Evolutionary conservation across 176 grass and related monocot genomes (phyloP).

Genomic region (Themeda triandra): DNA sequence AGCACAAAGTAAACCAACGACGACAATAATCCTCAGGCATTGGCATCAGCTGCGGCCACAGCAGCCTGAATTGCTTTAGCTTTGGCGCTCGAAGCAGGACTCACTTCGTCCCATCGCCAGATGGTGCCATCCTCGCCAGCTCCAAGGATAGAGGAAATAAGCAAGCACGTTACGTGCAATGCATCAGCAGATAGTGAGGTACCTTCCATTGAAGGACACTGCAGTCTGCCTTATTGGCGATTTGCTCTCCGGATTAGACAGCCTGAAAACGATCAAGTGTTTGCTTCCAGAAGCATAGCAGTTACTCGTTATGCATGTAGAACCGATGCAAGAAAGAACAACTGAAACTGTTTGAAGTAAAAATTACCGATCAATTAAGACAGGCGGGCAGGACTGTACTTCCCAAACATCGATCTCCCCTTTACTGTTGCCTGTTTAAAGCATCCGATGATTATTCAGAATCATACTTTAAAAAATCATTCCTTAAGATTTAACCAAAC

Average conservation of each 20-base stretch:
- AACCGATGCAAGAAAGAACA: not conserved
- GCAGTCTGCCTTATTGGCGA: conserved; percentile 78
- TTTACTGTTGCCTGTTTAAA: conserved; percentile 63
- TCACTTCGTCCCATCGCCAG: conserved; percentile 75
- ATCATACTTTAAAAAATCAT: too few species aligned
- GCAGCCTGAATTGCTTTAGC: not conserved
- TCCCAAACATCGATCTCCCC: conserved; percentile 84
- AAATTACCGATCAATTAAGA: conserved; percentile 58
- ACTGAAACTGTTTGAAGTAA: not conserved
- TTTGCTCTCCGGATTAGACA: conserved; percentile 59
- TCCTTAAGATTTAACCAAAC: too few species aligned
- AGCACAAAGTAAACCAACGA: not conserved
- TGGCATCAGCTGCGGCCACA: not conserved
- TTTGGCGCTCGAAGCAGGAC: not conserved
- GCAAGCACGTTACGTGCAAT: not conserved
- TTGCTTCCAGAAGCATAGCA: not conserved
- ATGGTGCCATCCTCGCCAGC: conserved; percentile 72
- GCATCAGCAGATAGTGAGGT: conserved; percentile 5
- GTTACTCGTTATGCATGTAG: not conserved
- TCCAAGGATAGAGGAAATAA: conserved; percentile 44
- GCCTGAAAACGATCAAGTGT: conserved; percentile 26
- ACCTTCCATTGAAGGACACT: conserved; percentile 86
- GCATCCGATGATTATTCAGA: not conserved
- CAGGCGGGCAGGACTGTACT: conserved; percentile 63
- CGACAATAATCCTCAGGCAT: not conserved